Evolutionary conservation across 108 stramenopile genomes (phyloP).

Genomic region (Nannochloropsis salina): DNA sequence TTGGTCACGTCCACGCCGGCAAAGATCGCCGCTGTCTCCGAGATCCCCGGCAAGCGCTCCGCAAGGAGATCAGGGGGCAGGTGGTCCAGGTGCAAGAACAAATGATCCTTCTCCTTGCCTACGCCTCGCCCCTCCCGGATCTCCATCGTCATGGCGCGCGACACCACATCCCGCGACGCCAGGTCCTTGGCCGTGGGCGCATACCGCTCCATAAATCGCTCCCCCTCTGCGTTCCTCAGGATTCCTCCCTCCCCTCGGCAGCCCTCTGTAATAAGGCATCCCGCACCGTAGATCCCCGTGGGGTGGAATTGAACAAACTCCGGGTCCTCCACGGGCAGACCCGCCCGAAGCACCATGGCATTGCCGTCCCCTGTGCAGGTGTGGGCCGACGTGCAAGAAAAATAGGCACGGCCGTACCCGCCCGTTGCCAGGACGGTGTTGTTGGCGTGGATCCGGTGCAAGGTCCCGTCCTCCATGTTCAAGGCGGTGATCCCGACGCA

Average conservation of each 20-base stretch:
- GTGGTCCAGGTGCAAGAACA: slow-evolving; percentile 91
- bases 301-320: slow-evolving; percentile 99
- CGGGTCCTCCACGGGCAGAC: slow-evolving; percentile 85
- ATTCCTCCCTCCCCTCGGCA: slow-evolving; percentile 99
- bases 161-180: slow-evolving; percentile 94
- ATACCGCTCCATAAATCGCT: slow-evolving; percentile 96
- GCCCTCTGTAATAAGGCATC: slow-evolving; percentile 99
- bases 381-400: slow-evolving; percentile 94
- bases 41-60: slow-evolving; percentile 93
- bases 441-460: slow-evolving; percentile 92
- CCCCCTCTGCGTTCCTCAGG: slow-evolving; percentile 87
- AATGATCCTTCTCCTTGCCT: slow-evolving; percentile 73
- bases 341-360: slow-evolving; percentile 88
- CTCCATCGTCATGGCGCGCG: slow-evolving; percentile 98
- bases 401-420: slow-evolving; percentile 96
- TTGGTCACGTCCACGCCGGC: slow-evolving; percentile 99
- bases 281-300: slow-evolving; percentile 99
- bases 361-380: slow-evolving; percentile 94
- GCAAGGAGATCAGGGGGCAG: slow-evolving; percentile 91
- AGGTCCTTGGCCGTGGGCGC: slow-evolving; percentile 98
- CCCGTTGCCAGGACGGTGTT: slow-evolving; percentile 98
- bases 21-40: slow-evolving; percentile 96
- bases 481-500: slow-evolving; percentile 91
- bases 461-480: slow-evolving; percentile 97
- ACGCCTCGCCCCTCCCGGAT: slow-evolving; percentile 97